These are phyloP conservation scores for Erodium maritimum DNA, from an alignment of 345 rosid genomes.

Conservation along the genomic window DNA sequence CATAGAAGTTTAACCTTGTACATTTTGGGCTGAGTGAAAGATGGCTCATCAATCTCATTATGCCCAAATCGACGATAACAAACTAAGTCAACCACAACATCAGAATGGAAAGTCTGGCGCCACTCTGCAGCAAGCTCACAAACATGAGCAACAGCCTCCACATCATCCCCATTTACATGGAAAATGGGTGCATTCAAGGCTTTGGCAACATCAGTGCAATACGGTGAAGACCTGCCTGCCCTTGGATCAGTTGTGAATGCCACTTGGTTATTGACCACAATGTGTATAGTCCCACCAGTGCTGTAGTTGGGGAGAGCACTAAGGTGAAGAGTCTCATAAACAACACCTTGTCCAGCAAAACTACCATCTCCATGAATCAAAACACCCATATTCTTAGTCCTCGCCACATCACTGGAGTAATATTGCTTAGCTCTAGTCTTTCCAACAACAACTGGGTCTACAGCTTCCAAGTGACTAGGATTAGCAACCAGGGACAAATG, in stretches of 20 bases:
- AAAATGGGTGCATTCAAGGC: conserved; percentile 28
- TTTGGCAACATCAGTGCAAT: conserved; percentile 1
- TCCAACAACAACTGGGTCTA: conserved; percentile 29
- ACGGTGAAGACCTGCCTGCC: too few relatives aligned
- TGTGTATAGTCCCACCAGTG: too few relatives aligned
- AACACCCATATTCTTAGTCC: conserved; percentile 23
- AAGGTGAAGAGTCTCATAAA: too few relatives aligned
- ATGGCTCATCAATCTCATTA: conserved; percentile 27
- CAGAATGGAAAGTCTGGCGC: conserved; percentile 27
- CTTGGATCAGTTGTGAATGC: too few relatives aligned
- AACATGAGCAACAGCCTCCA: conserved; percentile 23
- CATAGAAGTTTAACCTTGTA: too few relatives aligned
- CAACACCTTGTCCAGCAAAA: too few relatives aligned
- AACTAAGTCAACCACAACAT: conserved; percentile 14
- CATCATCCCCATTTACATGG: conserved; percentile 24
- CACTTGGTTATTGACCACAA: too few relatives aligned
- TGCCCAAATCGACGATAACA: conserved; percentile 21
- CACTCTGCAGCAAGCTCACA: conserved; percentile 6
- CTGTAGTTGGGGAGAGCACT: too few relatives aligned
- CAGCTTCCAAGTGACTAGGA: conserved; percentile 31
- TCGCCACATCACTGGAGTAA: conserved; percentile 20
- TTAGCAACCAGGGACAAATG: conserved; percentile 29
- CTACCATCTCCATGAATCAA: conserved; percentile 27
- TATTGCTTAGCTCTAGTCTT: conserved; percentile 29
- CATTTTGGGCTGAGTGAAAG: conserved; percentile 15